Evolutionary conservation across 495 filamentous ascomycete species (phyloP).

Genomic region (Penicillium robsamsonii): DNA sequence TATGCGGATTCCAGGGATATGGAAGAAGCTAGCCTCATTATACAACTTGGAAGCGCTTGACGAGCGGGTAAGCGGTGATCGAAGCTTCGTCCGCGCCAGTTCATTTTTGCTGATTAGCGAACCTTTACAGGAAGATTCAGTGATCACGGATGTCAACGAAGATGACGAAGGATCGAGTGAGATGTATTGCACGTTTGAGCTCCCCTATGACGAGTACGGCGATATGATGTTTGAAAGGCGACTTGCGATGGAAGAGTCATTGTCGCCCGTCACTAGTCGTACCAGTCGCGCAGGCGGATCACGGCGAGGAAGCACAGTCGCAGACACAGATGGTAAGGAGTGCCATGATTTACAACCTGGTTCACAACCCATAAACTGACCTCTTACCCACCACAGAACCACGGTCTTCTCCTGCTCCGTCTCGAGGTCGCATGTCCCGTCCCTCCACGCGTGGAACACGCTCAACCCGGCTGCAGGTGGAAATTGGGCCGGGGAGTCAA

Average conservation of each 20-base stretch:
- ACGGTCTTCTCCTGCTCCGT: conserved; percentile 49
- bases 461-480: conserved; percentile 42
- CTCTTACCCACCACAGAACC: conserved; percentile 34
- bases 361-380: conserved; percentile 12
- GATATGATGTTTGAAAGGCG: conserved; percentile 70
- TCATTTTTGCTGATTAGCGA: conserved; percentile 10
- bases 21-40: conserved; percentile 77
- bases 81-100: background rate
- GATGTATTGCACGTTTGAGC: conserved; percentile 64
- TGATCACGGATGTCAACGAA: conserved; percentile 57
- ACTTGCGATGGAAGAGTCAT: conserved; percentile 56
- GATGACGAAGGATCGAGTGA: conserved; percentile 56
- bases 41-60: conserved; percentile 90
- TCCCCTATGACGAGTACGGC: conserved; percentile 76
- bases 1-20: conserved; percentile 85
- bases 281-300: conserved; percentile 47
- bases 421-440: conserved; percentile 44
- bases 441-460: conserved; percentile 42
- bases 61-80: conserved; percentile 60
- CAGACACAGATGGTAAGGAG: conserved; percentile 54
- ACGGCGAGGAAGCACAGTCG: conserved; percentile 44
- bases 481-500: conserved; percentile 31
- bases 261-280: conserved; percentile 55
- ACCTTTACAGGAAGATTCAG: conserved; percentile 45
- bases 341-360: conserved; percentile 10